Percentiles rank a stretch among this genome's conserved stretches.
These are phyloP conservation scores for Candida taoyuanica DNA, from an alignment of 805 yeast species.

Conservation along the genomic window DNA sequence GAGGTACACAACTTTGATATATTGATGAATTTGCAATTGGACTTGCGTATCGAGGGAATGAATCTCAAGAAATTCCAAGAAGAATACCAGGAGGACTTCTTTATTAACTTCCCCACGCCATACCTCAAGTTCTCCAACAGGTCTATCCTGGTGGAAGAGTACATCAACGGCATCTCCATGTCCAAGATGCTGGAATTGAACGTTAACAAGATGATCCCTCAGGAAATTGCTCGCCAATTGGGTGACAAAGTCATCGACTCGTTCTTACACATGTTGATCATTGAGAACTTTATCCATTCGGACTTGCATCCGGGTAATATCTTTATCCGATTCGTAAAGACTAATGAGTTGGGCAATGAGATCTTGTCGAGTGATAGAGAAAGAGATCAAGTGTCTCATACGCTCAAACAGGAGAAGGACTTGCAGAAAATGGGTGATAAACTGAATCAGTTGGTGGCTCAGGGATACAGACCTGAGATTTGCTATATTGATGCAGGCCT, in stretches of 20 bases:
- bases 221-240: constrained; percentile 56
- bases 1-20: constrained; percentile 86
- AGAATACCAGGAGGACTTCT: constrained; percentile 54
- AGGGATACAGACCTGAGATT: constrained; percentile 75
- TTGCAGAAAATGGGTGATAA: constrained; percentile 41
- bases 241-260: constrained; percentile 87
- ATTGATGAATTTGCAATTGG: constrained; percentile 86
- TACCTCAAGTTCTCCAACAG: constrained; percentile 60
- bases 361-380: constrained; percentile 21
- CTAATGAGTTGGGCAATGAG: constrained; percentile 30
- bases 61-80: constrained; percentile 68
- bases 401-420: constrained; percentile 20
- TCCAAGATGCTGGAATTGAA: constrained; percentile 49
- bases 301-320: constrained; percentile 97
- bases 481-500: constrained; percentile 92
- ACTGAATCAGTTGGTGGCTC: constrained; percentile 42
- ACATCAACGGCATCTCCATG: constrained; percentile 80
- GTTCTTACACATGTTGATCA: constrained; percentile 84
- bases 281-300: constrained; percentile 93
- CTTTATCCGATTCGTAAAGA: constrained; percentile 64
- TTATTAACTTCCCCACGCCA: constrained; percentile 79
- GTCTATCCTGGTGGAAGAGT: constrained; percentile 80
- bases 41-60: constrained; percentile 82
- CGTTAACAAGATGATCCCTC: constrained; percentile 34
- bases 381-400: constrained; percentile 22